Percentiles rank a stretch among this genome's conserved stretches.
Conservation (phyloP, 2,329 filamentous ascomycete genomes). For the Neopestalotiopsis sp. region DNA sequence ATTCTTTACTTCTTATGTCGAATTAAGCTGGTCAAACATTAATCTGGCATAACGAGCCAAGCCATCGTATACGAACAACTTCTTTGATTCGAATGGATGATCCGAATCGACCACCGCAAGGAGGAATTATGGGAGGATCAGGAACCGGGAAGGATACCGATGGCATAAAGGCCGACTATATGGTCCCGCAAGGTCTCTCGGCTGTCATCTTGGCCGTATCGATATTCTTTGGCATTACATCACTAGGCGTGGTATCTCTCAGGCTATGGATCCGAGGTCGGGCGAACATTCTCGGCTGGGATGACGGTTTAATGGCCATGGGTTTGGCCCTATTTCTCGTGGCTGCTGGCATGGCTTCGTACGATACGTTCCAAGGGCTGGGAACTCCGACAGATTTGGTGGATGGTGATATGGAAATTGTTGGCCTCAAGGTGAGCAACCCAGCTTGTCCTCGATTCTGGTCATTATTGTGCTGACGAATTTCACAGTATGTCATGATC, state of each 20-base stretch:
- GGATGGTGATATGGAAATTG: not conserved
- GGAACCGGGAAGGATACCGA: not conserved
- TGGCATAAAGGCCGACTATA: not conserved
- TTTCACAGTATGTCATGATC: conserved; percentile 13
- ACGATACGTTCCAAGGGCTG: conserved; percentile 15
- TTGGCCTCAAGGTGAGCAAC: conserved; percentile 9
- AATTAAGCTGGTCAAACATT: not conserved
- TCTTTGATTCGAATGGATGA: not conserved
- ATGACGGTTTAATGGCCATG: conserved; percentile 9
- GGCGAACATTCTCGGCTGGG: conserved; percentile 8
- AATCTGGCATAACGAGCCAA: not conserved
- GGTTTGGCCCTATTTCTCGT: conserved; percentile 9
- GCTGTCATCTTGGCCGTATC: conserved; percentile 10
- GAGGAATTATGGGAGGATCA: not conserved
- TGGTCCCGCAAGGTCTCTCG: conserved; percentile 7
- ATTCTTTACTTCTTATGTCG: not conserved
- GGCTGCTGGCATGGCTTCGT: conserved; percentile 9
- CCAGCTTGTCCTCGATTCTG: not conserved
- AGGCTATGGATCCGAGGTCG: conserved; percentile 13
- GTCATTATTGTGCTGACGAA: not conserved
- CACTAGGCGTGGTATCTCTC: conserved; percentile 5
- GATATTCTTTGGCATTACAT: conserved; percentile 13
- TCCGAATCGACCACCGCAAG: not conserved
- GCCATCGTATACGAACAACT: not conserved
- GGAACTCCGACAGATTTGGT: not conserved